Base-by-base conservation (phyloP, 1,284 basidiomycete species). In the Limonomyces culmigenus region DNA sequence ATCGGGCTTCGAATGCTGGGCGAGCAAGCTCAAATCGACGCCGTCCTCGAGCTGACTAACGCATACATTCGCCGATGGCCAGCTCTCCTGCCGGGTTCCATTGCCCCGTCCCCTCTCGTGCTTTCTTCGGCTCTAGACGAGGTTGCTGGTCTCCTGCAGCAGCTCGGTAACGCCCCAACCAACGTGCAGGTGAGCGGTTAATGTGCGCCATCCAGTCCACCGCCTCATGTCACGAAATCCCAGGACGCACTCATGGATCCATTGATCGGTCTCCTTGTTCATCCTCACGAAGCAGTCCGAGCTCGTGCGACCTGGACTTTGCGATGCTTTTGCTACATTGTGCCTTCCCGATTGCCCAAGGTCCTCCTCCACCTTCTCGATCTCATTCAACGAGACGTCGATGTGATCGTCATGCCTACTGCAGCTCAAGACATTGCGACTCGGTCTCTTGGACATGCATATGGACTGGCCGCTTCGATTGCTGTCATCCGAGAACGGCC, bases 11-110 rank as follows among this genome's bases (percentile, higher is more conserved):
- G 88, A 38, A 78, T 97, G 67, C 59, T 98, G 34, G 81, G 81
- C 39, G 92, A 97, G 50, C 86, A 89, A 45, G 89, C 81, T 0
- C 92, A 97, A 55, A 92, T 96, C 34, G 63, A 68, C 23, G 93
- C 92, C 0, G 84, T 96, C 19, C 78, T 85, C 45, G 89, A 93
- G 44, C 60, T 96, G 33, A 76, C 83, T 0, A 74, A 65, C 35
- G 62, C 67, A 4, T 95, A 89, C 48, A 62, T 96, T 38, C 87
- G 85, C 50, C 71, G 83, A 40, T 98, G 89, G 88, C 89, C 89
- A 0, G 78, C 86, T 1, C 70, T 93, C 51, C 79, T 95, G 67
- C 89, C 88, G 2, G 86, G 86, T 3, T 76, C 86, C 43, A 61
- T 61, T 16, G 70, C 80, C 0, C 86, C 89, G 0, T 64, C 60